Evolutionary conservation across 352 stramenopile species (phyloP).

Genomic region (Globisporangium takayamanum): DNA sequence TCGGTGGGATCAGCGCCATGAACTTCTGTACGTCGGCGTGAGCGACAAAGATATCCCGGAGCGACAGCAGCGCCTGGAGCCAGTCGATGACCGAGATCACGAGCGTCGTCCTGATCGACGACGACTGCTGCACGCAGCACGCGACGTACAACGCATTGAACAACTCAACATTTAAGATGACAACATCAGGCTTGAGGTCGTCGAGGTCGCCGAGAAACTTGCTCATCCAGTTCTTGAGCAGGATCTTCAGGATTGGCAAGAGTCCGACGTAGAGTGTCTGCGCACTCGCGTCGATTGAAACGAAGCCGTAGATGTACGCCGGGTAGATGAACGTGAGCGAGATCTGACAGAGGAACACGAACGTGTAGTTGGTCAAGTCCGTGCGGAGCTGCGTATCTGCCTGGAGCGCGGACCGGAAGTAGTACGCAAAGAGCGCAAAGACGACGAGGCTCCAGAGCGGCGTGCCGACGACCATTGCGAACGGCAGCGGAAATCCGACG

Average conservation of each 20-base stretch:
- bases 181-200: conserved; percentile 18
- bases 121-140: conserved; percentile 18
- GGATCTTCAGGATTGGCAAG: conserved; percentile 35
- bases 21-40: neutral
- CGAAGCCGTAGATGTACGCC: conserved; percentile 34
- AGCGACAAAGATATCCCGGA: neutral
- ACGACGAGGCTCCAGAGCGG: conserved; percentile 17
- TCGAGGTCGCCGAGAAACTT: conserved; percentile 13
- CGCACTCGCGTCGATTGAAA: conserved; percentile 12
- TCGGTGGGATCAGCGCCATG: conserved; percentile 1
- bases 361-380: conserved; percentile 20
- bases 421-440: conserved; percentile 16
- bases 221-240: conserved; percentile 31
- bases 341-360: conserved; percentile 31
- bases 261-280: conserved; percentile 30
- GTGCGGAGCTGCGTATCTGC: conserved; percentile 8
- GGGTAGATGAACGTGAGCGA: conserved; percentile 35
- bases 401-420: conserved; percentile 20
- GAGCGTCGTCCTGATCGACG: conserved; percentile 11
- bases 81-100: conserved; percentile 13
- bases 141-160: conserved; percentile 23
- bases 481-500: conserved; percentile 41
- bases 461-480: conserved; percentile 21
- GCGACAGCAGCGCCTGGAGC: conserved; percentile 3
- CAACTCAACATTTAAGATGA: conserved; percentile 25